Conservation (phyloP, 306 rosid genomes). For the Castanea crenata region DNA sequence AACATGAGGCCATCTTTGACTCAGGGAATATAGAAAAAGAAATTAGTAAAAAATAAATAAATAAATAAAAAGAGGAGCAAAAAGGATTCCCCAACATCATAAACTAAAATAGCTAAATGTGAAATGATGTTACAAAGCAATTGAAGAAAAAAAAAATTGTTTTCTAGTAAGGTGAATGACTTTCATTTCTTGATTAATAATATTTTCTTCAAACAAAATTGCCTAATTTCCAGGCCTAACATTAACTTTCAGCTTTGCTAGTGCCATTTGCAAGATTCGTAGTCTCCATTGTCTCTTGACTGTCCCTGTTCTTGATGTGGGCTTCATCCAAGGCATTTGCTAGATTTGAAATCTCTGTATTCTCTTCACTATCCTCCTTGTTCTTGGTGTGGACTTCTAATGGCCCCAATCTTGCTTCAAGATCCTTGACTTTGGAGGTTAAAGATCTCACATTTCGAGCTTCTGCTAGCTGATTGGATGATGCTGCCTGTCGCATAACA, state of each 20-base stretch:
- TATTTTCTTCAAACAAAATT: neutral
- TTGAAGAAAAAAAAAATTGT: neutral
- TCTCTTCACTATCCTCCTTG: constrained; percentile 4
- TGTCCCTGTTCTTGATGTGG: neutral
- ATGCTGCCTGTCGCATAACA: constrained; percentile 43
- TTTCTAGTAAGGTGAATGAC: neutral
- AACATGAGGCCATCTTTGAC: neutral
- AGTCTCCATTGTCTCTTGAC: neutral
- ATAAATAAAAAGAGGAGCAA: neutral
- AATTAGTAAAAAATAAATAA: no score
- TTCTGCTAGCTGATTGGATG: constrained; percentile 35
- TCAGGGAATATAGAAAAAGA: neutral
- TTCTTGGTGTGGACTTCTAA: constrained; percentile 16
- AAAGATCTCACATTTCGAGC: constrained; percentile 67
- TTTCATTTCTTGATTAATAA: neutral
- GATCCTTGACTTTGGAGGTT: constrained; percentile 46
- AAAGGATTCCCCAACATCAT: neutral
- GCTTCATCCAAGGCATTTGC: neutral
- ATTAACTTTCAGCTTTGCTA: neutral
- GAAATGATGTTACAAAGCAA: neutral
- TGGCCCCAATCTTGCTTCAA: constrained; percentile 61
- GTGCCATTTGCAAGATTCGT: neutral
- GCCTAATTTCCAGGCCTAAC: neutral
- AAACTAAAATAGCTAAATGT: neutral
- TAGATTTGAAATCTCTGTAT: neutral